Evolutionary conservation across 2,329 filamentous ascomycete species (phyloP).

Genomic region (Diaporthe nobilis): DNA sequence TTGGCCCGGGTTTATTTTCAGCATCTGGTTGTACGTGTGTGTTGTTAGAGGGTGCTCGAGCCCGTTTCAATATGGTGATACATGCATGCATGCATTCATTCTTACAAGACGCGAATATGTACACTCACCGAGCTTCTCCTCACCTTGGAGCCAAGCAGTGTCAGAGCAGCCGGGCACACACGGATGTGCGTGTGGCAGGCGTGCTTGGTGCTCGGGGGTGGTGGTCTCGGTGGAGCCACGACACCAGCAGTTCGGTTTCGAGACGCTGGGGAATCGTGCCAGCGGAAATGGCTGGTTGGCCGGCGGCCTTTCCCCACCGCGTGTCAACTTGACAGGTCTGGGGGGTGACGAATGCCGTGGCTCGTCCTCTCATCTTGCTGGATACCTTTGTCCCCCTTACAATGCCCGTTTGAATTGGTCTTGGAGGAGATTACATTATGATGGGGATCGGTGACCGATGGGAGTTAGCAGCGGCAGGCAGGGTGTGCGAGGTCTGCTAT

Average conservation of each 20-base stretch:
- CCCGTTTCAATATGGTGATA: neutral
- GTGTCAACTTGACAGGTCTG: slow-evolving; percentile 21
- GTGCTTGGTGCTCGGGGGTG: neutral
- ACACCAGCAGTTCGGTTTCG: slow-evolving; percentile 17
- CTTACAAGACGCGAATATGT: neutral
- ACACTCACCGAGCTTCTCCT: neutral
- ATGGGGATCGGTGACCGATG: neutral
- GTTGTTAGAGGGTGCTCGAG: neutral
- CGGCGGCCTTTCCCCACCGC: slow-evolving; percentile 1
- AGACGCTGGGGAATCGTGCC: slow-evolving; percentile 13
- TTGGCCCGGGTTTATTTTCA: slow-evolving; percentile 14
- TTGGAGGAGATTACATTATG: neutral
- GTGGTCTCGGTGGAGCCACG: slow-evolving; percentile 21
- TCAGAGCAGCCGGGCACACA: too few species aligned
- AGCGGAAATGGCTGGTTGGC: slow-evolving; percentile 2
- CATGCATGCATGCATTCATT: neutral
- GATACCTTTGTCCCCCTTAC: neutral
- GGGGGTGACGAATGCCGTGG: neutral
- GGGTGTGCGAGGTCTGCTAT: too few species aligned
- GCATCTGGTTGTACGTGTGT: neutral
- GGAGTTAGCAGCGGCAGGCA: slow-evolving; percentile 7
- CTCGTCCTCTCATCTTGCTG: slow-evolving; percentile 4
- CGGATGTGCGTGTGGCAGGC: neutral
- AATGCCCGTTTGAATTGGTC: slow-evolving; percentile 2
- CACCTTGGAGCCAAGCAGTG: neutral